Conservation (phyloP, 352 stramenopile genomes). For the Phytophthora nicotianae region DNA sequence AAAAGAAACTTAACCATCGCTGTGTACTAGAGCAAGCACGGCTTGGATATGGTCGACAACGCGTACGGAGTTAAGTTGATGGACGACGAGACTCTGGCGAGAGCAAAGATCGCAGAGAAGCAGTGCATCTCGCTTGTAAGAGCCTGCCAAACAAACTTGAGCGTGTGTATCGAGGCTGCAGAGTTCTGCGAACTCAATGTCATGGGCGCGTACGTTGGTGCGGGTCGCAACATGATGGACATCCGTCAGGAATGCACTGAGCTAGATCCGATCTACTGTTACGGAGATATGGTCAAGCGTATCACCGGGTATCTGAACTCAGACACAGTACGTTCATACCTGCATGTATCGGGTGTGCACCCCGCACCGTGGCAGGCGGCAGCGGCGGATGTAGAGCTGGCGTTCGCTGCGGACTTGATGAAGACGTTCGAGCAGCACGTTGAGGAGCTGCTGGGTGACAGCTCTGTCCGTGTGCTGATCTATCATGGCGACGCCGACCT, state of each 20-base stretch:
- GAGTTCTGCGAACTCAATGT: constrained; percentile 31
- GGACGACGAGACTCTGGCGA: constrained; percentile 25
- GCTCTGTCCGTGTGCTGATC: constrained; percentile 83
- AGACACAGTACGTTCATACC: constrained; percentile 35
- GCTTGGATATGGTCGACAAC: constrained; percentile 62
- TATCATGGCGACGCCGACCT: constrained; percentile 97
- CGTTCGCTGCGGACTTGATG: constrained; percentile 86
- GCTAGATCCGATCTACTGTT: constrained; percentile 33
- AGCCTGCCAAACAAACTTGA: constrained; percentile 30
- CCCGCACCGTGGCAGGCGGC: constrained; percentile 62
- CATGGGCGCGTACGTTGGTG: constrained; percentile 22
- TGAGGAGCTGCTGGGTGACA: constrained; percentile 78
- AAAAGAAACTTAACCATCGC: neutral
- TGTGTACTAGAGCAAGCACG: constrained; percentile 33
- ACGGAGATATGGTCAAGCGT: constrained; percentile 33
- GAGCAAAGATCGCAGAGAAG: constrained; percentile 26
- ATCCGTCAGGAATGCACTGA: constrained; percentile 46
- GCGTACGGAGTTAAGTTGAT: constrained; percentile 61
- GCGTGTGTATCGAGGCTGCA: constrained; percentile 29
- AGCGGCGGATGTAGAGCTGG: constrained; percentile 21
- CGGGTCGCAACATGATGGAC: constrained; percentile 59
- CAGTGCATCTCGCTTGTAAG: constrained; percentile 42
- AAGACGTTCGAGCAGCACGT: constrained; percentile 89
- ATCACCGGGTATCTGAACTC: constrained; percentile 64
- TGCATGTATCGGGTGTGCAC: constrained; percentile 31